Percentiles rank a stretch among this genome's conserved stretches.
Evolutionary conservation across 768 basidiomycete species (phyloP).

Genomic region (Leccinum subtestaceum): DNA sequence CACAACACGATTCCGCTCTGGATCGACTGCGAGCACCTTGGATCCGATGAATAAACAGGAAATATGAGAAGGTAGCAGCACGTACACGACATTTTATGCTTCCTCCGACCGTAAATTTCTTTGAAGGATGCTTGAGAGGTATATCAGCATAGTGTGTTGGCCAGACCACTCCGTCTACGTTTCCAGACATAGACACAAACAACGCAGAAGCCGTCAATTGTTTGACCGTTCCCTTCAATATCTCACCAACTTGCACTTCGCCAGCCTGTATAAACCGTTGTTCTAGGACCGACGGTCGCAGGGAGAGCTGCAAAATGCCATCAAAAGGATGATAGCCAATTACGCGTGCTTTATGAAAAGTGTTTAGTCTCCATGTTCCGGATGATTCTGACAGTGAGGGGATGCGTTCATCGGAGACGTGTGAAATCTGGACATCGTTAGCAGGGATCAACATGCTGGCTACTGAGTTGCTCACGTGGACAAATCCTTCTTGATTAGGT

Average conservation of each 20-base stretch:
- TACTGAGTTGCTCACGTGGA: conserved; percentile 64
- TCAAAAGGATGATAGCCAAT: conserved; percentile 84
- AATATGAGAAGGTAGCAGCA: neutral
- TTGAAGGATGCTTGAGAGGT: conserved; percentile 87
- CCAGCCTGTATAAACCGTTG: conserved; percentile 82
- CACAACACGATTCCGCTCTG: conserved; percentile 73
- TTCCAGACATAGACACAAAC: conserved; percentile 84
- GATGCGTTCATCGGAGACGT: conserved; percentile 89
- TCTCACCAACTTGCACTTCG: conserved; percentile 82
- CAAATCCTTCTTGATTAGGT: conserved; percentile 69
- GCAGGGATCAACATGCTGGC: neutral
- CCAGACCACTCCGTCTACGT: conserved; percentile 91
- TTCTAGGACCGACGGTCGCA: conserved; percentile 78
- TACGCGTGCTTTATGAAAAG: conserved; percentile 82
- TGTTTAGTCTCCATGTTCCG: conserved; percentile 77
- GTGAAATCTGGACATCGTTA: conserved; percentile 70
- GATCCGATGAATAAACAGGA: neutral
- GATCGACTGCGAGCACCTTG: conserved; percentile 81
- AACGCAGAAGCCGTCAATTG: conserved; percentile 75
- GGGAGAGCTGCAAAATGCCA: conserved; percentile 82
- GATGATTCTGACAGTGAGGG: conserved; percentile 65
- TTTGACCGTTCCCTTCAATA: conserved; percentile 86
- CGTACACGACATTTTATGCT: conserved; percentile 83
- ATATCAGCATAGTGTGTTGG: conserved; percentile 96
- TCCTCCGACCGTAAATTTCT: conserved; percentile 80